Evolutionary conservation across 164 flowering plant genomes (phyloP), one percentile per base, ranked within the genome.

Genomic region (Magnolia sinica): DNA sequence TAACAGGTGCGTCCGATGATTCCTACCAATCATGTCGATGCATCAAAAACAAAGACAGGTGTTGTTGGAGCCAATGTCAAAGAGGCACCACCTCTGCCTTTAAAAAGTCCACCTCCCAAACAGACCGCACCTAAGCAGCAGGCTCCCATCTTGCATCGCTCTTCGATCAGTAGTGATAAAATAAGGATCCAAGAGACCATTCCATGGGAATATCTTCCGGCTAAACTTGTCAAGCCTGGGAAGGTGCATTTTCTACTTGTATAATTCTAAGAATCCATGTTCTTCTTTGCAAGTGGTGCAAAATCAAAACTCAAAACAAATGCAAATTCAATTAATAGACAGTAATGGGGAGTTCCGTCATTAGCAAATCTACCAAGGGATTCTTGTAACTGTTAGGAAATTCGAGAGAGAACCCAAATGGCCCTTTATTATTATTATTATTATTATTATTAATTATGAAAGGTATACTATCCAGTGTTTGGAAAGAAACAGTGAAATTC

Each of bases 131-230:
- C 71, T 23, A 91, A 87, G 79, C 88, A 84, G 78, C 89, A 88
- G 70, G 88, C 70, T 52, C 70, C 82, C 52, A 79, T 79, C 82
- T 75, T 58, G 68, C 83, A 80, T 59, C 63, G 49, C 75, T 79
- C 73, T 63, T n/a, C 83, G 23, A 83, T 67, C 14, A 63, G 11
- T 8, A 83, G 29, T 73, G 83, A 82, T 24, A 89, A 84, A 70
- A 83, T 23, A 52, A 79, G 77, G 76, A 68, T 82, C 9, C 58
- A 84, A 29, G 96, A 89, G 71, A 63, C 75, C n/a, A 58, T 82
- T 18, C 65, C 85, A 0, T 93, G 92, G 98, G 77, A 87, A 14
- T 85, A 87, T 78, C 82, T 95, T 73, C 98, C 99, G 51, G 70
- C 87, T 72, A 85, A 78, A 13, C 90, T 93, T 67, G 73, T 83